A percentile compares a stretch with the other conserved stretches of the same genome.
Evolutionary conservation across 352 stramenopile genomes (phyloP).

Genomic region (Pythium brachiatum): DNA sequence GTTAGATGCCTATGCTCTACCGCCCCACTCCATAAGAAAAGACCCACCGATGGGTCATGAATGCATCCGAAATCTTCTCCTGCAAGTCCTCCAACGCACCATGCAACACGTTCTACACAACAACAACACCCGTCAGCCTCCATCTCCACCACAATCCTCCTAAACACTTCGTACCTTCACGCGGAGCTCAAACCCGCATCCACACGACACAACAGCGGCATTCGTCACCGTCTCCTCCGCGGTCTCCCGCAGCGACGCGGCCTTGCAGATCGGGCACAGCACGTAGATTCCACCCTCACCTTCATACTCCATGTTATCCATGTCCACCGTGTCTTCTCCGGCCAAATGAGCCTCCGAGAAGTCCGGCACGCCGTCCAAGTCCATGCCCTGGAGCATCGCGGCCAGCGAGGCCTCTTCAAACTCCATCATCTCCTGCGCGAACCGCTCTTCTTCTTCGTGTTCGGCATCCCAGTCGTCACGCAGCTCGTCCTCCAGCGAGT

Average conservation of each 20-base stretch:
- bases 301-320: neutral
- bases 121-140: neutral
- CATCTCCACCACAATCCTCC: neutral
- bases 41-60: constrained; percentile 53
- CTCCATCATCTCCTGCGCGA: constrained; percentile 56
- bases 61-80: constrained; percentile 51
- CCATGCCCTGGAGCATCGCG: constrained; percentile 63
- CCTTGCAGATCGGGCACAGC: constrained; percentile 57
- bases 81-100: constrained; percentile 60
- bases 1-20: neutral
- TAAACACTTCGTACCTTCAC: constrained; percentile 27
- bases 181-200: constrained; percentile 53
- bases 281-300: constrained; percentile 23
- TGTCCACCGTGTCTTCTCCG: neutral
- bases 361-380: constrained; percentile 33
- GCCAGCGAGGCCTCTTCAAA: constrained; percentile 71
- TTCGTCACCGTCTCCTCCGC: constrained; percentile 9
- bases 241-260: constrained; percentile 31
- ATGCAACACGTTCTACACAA: constrained; percentile 40
- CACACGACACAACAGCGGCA: constrained; percentile 31
- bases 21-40: too few relatives aligned
- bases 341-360: constrained; percentile 2
- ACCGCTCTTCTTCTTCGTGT: constrained; percentile 38
- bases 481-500: constrained; percentile 69
- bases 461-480: constrained; percentile 44